Evolutionary conservation across 2,329 filamentous ascomycete genomes (phyloP), one percentile per base, ranked within the genome.

Genomic region (Blumeria graminis): DNA sequence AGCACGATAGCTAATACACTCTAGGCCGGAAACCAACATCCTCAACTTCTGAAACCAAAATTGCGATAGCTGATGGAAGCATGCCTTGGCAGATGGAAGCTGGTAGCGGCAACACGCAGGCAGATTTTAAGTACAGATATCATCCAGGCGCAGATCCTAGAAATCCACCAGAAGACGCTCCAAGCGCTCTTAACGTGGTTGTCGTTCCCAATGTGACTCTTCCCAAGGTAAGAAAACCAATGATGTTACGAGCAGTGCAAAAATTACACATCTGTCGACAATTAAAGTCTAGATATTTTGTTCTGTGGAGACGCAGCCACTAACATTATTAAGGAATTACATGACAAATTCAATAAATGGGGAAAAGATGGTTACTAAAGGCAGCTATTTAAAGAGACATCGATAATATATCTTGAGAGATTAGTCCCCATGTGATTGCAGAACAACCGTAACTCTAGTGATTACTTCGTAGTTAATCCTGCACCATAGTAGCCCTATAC

Each of bases 331-430:
- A 65, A 93, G 86, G 77, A 83, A 66, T 80, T 95, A 62, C 92
- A 98, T 74, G 92, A 98, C 65, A 84, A 84, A 74, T 96, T 84
- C 81, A 98, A 98, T 85, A 98, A 98, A 78, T 96, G 86, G 81
- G 92, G 92, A 71, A 96, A 96, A 81, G 92, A 96, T 64, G 89
- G 87, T 64, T 96, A 65, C 58, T 67, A 67, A 43, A 28, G 4
- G 18, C 39, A 43, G 22, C 22, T 28, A 28, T 4, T 28, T 28
- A 28, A 28, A 28, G 22, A 28, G 22, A 28, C 22, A 28, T 28
- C 4, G 22, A 28, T 28, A 28, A 28, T 28, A 28, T 28, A 28
- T 28, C 22, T 28, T 28, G 1, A 28, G 22, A 28, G 4, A 28
- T 28, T 28, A 28, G 4, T 28, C 22, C 22, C 22, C 22, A 2